Percentiles rank a stretch among this genome's conserved stretches.
These are phyloP conservation scores for Aechmea fasciata DNA, from an alignment of 176 grass and related monocot species.

Conservation along the genomic window DNA sequence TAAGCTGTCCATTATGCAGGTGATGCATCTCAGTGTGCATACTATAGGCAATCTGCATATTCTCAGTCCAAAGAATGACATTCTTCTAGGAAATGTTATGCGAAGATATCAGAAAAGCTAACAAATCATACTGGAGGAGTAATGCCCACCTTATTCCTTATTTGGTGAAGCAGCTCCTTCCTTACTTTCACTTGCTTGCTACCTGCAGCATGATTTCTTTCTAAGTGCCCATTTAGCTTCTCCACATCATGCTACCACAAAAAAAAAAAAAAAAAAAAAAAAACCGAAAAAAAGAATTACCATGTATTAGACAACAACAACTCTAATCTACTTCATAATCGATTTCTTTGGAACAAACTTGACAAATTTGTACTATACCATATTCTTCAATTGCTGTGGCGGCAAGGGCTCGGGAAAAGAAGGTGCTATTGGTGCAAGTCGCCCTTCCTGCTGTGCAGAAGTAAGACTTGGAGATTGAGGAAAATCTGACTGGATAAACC, in stretches of 20 bases:
- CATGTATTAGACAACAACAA: slow-evolving; percentile 9
- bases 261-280: slow-evolving; percentile 12
- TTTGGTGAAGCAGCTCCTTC: slow-evolving; percentile 54
- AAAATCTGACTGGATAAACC: slow-evolving; percentile 14
- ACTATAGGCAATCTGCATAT: background rate
- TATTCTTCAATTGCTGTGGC: slow-evolving; percentile 26
- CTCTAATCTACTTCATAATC: background rate
- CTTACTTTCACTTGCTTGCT: slow-evolving; percentile 37
- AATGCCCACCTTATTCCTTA: slow-evolving; percentile 74
- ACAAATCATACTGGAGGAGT: slow-evolving; percentile 1
- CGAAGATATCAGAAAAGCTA: slow-evolving; percentile 10
- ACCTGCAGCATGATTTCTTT: slow-evolving; percentile 25
- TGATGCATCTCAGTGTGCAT: background rate
- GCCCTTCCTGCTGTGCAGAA: slow-evolving; percentile 22
- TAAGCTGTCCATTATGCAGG: background rate
- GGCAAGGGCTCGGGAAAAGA: slow-evolving; percentile 10
- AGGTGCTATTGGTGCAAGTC: slow-evolving; percentile 14
- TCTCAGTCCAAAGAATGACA: slow-evolving; percentile 1
- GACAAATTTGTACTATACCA: slow-evolving; percentile 24
- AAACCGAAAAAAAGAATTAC: slow-evolving; percentile 15
- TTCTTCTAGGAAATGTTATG: background rate
- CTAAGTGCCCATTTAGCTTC: slow-evolving; percentile 26
- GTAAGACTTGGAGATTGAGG: slow-evolving; percentile 24
- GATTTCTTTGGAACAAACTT: slow-evolving; percentile 5
- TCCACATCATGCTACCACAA: slow-evolving; percentile 26